Conservation (phyloP, 1,284 basidiomycete genomes). For the Chalciporus piperatoides region DNA sequence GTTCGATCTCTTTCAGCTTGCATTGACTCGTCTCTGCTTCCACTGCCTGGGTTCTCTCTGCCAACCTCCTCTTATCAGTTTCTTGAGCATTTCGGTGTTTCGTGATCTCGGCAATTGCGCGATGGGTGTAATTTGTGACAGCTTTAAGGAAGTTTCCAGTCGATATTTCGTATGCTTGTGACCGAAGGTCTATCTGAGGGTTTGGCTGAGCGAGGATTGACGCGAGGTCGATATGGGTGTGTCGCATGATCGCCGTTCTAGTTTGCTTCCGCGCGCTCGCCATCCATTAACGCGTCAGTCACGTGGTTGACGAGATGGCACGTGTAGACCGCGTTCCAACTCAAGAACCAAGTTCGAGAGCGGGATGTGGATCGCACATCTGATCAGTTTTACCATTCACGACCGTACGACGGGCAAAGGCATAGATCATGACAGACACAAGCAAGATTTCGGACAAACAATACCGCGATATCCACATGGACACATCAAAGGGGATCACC, state of each 20-base stretch:
- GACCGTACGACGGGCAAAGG: not conserved
- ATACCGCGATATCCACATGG: constrained; percentile 62
- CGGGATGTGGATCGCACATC: not conserved
- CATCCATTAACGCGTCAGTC: constrained; percentile 16
- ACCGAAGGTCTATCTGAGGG: constrained; percentile 62
- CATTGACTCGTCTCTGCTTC: constrained; percentile 68
- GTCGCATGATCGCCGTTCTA: constrained; percentile 37
- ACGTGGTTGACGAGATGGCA: constrained; percentile 14
- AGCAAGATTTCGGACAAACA: constrained; percentile 8
- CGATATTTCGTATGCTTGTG: constrained; percentile 58
- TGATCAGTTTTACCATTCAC: not conserved
- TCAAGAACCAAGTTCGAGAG: not conserved
- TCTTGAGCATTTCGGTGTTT: constrained; percentile 54
- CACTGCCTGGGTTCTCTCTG: constrained; percentile 52
- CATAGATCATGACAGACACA: constrained; percentile 12
- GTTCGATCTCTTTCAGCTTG: constrained; percentile 68
- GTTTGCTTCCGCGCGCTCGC: not conserved
- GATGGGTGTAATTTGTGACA: constrained; percentile 63
- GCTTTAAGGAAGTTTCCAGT: constrained; percentile 68
- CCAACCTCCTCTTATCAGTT: constrained; percentile 54
- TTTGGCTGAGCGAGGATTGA: constrained; percentile 51
- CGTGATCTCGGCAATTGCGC: constrained; percentile 58
- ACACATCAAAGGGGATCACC: constrained; percentile 57
- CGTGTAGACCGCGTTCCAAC: constrained; percentile 7
- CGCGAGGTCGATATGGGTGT: constrained; percentile 61